Evolutionary conservation across 2,329 filamentous ascomycete species (phyloP), one percentile per base, ranked within the genome.

Genomic region (Trichophaea hybrida): DNA sequence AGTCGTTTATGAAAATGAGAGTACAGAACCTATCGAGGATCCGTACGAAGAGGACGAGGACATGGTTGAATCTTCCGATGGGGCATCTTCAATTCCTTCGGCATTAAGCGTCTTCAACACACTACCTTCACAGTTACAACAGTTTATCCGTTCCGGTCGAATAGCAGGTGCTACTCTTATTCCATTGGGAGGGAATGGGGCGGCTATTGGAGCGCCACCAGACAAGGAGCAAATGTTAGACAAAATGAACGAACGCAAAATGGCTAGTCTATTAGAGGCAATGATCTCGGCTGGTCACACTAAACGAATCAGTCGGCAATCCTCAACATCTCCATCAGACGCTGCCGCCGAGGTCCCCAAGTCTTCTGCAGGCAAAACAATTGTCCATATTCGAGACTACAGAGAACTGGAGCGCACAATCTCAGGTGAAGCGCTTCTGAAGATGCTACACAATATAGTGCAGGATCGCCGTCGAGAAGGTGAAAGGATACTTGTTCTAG

Each of bases 361-460:
- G 31, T 48, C 65, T 35, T 48, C 58, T 35, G 55, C 49, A 38
- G 64, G 65, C 6, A 55, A 59, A 34, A 67, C 65, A 6, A 83
- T 97, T 60, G 76, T 94, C 43, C 88, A 88, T 67, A 74, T 95
- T 10, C 81, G 86, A 69, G 88, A 97, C 70, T 86, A 88, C 68
- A 82, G 86, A 57, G 87, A 94, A 64, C 76, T 98, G 6, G 81
- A 78, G 67, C 79, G 80, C 69, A 83, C 85, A 0, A 71, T 78
- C 5, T 82, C 88, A 60, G 88, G 88, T 8, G 76, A 80, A 1
- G 77, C 79, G 24, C 79, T 97, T 35, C 73, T 96, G 6, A 74
- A 77, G 44, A 81, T 84, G 60, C 74, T 98, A 10, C 82, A 86
- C 57, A 78, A 80, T 52, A 76, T 85, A 5, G 80, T 94, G 32